These are phyloP conservation scores for Penicilliopsis zonata DNA, from an alignment of 495 filamentous ascomycete species.

Conservation along the genomic window DNA sequence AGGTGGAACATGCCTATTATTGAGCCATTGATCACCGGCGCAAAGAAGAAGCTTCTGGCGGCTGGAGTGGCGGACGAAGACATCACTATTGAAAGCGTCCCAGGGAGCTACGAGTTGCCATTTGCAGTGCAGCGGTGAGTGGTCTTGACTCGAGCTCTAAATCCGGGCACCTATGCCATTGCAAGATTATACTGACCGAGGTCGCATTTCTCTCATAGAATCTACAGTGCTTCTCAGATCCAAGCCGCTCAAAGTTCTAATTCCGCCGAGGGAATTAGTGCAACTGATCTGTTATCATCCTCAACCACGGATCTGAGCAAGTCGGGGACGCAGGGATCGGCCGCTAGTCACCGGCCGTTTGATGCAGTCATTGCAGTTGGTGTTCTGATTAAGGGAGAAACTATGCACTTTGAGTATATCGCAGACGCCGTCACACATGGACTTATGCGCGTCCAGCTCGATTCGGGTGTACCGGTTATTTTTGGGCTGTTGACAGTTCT, in stretches of 20 bases:
- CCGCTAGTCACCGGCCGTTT: slow-evolving; percentile 46
- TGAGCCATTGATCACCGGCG: slow-evolving; percentile 64
- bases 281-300: slow-evolving; percentile 68
- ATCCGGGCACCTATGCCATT: background rate
- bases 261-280: slow-evolving; percentile 44
- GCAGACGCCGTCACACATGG: slow-evolving; percentile 81
- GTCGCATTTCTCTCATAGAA: slow-evolving; percentile 28
- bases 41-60: slow-evolving; percentile 45
- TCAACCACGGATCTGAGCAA: slow-evolving; percentile 51
- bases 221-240: slow-evolving; percentile 79
- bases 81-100: slow-evolving; percentile 79
- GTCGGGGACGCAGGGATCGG: slow-evolving; percentile 17
- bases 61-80: slow-evolving; percentile 78
- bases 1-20: slow-evolving; percentile 84
- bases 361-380: slow-evolving; percentile 93
- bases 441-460: slow-evolving; percentile 87
- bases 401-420: slow-evolving; percentile 98
- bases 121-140: slow-evolving; percentile 70
- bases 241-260: slow-evolving; percentile 51
- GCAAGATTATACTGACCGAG: background rate
- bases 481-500: slow-evolving; percentile 89
- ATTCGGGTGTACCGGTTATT: slow-evolving; percentile 76
- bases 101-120: slow-evolving; percentile 88
- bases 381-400: slow-evolving; percentile 94
- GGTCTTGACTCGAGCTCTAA: background rate